Percentiles rank a stretch among this genome's conserved stretches.
These are phyloP conservation scores for Nicotiana attenuata DNA, from an alignment of 257 asterid genomes.

Conservation along the genomic window DNA sequence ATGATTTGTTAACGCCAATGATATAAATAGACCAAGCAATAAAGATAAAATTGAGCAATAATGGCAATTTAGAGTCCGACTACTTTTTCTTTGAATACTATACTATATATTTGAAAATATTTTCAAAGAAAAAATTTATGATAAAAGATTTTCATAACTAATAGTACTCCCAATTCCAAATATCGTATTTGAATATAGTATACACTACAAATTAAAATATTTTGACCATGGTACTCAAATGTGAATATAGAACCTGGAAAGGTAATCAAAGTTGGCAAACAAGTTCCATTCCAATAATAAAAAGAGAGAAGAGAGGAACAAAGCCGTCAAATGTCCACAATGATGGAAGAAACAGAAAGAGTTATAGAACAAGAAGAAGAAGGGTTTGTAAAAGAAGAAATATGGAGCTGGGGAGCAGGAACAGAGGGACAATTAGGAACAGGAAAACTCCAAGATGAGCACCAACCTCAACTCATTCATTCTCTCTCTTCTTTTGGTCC, in stretches of 20 bases:
- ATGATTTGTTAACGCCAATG: too few relatives aligned
- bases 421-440: conserved; percentile 86
- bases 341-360: conserved; percentile 20
- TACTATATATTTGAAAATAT: too few relatives aligned
- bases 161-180: too few relatives aligned
- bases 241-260: not conserved
- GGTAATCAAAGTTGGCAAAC: not conserved
- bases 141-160: too few relatives aligned
- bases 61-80: too few relatives aligned
- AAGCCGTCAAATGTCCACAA: not conserved
- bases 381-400: conserved; percentile 25
- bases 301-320: not conserved
- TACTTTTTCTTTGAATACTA: too few relatives aligned
- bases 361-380: not conserved
- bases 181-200: too few relatives aligned
- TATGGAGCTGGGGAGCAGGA: conserved; percentile 98
- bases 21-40: too few relatives aligned
- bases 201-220: too few relatives aligned
- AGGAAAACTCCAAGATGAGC: conserved; percentile 59
- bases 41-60: too few relatives aligned
- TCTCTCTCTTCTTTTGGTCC: conserved; percentile 47
- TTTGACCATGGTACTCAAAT: too few relatives aligned
- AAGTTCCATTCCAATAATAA: not conserved
- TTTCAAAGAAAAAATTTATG: too few relatives aligned
- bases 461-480: conserved; percentile 48